Base-by-base conservation (phyloP, 2,329 filamentous ascomycete species). In the Aspergillus sp. region DNA sequence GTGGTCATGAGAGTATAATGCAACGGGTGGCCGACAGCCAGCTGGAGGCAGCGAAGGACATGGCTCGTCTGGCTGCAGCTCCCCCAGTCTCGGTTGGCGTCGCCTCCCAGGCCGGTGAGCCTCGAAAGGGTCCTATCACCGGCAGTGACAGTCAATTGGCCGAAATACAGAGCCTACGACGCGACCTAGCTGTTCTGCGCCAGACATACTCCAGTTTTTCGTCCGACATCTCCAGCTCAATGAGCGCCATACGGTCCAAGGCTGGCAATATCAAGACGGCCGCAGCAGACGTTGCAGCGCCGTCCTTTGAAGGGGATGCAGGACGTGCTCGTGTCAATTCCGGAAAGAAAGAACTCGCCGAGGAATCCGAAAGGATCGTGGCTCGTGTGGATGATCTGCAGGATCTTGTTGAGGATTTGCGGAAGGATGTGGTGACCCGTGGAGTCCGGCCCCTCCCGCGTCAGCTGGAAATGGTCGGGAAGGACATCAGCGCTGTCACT, bases 361-460 rank as follows among this genome's bases (percentile, higher is more conserved):
- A 87, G 22, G 93, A 97, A 68, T 95, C 90, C 0, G 93, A 97
- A 70, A 87, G 86, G 57, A 85, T 99, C 51, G 92, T 99, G 60
- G 87, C 85, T 61, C 88, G 90, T 66, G 94, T 99, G 10, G 94
- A 99, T 67, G 93, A 97, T 66, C 81, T 99, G n/a, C 94, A 97
- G 73, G 94, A 99, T 70, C 79, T 94, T 50, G 90, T 99, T 17
- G 94, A 99, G 72, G 94, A 99, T 68, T 82, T 99, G 41, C 90
- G 94, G 55, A 97, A 99, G 76, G 94, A 99, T 66, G 94, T 99
- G 43, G 94, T 99, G 44, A 81, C 86, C 53, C 89, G 94, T 53
- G 94, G 94, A 52, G 94, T 99, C 43, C 87, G 94, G 33, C 94
- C 94, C 8, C 78, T 95, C 33, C 92, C 93, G 5, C 84, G 92